Conservation (phyloP, 2,329 filamentous ascomycete species). For the Beauveria australis region DNA sequence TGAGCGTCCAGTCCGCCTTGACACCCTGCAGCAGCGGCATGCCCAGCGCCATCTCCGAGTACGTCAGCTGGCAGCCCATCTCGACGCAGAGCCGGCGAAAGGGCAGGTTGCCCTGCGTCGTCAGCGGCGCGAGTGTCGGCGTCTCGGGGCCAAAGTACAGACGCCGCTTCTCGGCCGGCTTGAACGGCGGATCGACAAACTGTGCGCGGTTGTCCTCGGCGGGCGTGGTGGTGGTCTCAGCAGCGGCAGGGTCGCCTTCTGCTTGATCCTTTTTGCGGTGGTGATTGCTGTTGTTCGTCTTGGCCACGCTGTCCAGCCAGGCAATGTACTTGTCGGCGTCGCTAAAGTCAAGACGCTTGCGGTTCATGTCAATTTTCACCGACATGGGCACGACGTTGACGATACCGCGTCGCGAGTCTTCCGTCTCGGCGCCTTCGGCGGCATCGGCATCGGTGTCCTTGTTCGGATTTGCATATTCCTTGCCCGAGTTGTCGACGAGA, state of each 20-base stretch:
- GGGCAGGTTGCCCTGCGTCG: constrained; percentile 94
- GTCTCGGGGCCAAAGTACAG: constrained; percentile 94
- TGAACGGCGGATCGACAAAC: constrained; percentile 79
- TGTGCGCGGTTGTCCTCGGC: constrained; percentile 66
- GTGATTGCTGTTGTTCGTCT: constrained; percentile 30
- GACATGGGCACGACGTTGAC: constrained; percentile 65
- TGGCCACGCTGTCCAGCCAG: constrained; percentile 64
- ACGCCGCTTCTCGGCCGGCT: constrained; percentile 85
- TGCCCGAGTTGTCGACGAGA: constrained; percentile 42
- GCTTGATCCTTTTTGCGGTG: constrained; percentile 33
- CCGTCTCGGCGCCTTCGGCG: constrained; percentile 31
- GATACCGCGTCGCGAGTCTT: constrained; percentile 54
- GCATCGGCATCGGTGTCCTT: constrained; percentile 18
- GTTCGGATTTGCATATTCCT: constrained; percentile 9
- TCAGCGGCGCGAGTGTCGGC: constrained; percentile 85
- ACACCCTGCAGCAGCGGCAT: constrained; percentile 82
- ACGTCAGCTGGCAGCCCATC: constrained; percentile 85
- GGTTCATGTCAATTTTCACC: constrained; percentile 67
- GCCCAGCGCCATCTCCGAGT: constrained; percentile 97
- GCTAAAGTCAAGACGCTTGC: constrained; percentile 61
- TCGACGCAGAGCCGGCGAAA: constrained; percentile 86
- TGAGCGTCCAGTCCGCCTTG: constrained; percentile 87
- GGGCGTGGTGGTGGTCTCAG: constrained; percentile 22
- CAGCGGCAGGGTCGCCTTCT: background rate
- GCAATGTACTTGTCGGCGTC: constrained; percentile 67